These are phyloP conservation scores for Tetraselmis striata DNA, from an alignment of 139 green algal genomes.

Conservation along the genomic window DNA sequence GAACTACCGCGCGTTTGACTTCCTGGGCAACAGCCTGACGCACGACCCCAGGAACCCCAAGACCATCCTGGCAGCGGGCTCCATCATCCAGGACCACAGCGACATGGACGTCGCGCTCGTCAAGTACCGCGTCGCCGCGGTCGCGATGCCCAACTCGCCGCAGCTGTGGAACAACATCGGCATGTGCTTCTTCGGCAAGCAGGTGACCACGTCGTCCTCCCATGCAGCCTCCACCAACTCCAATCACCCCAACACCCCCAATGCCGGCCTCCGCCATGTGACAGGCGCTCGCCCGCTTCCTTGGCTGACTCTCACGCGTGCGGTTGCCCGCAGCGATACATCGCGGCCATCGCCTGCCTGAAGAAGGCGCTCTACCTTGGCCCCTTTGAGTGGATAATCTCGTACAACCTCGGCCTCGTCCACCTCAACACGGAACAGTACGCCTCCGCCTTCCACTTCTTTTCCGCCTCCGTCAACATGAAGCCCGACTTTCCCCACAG, in stretches of 20 bases:
- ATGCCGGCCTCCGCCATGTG: too few species aligned
- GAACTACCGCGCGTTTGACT: conserved; percentile 59
- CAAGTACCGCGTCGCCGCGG: conserved; percentile 72
- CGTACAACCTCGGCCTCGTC: conserved; percentile 75
- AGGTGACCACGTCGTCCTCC: too few species aligned
- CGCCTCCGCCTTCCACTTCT: conserved; percentile 71
- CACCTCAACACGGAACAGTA: conserved; percentile 56
- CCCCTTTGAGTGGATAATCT: conserved; percentile 78
- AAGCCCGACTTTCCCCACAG: conserved; percentile 64
- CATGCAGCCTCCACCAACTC: neutral
- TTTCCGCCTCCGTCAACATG: conserved; percentile 69
- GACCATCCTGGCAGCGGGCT: conserved; percentile 67
- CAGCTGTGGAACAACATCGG: conserved; percentile 84
- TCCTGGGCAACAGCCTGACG: conserved; percentile 52
- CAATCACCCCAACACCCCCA: neutral
- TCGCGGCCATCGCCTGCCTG: conserved; percentile 68
- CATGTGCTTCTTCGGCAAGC: conserved; percentile 82
- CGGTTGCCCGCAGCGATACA: conserved; percentile 41
- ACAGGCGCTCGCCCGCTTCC: too few species aligned
- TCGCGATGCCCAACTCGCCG: conserved; percentile 58
- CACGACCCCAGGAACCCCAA: conserved; percentile 58
- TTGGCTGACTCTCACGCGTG: neutral
- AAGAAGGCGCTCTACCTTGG: conserved; percentile 70
- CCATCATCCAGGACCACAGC: conserved; percentile 71
- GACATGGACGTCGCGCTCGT: conserved; percentile 74